Percentiles rank a stretch among this genome's conserved stretches.
Conservation (phyloP, 768 basidiomycete species). For the Paxillus ammoniavirescens region DNA sequence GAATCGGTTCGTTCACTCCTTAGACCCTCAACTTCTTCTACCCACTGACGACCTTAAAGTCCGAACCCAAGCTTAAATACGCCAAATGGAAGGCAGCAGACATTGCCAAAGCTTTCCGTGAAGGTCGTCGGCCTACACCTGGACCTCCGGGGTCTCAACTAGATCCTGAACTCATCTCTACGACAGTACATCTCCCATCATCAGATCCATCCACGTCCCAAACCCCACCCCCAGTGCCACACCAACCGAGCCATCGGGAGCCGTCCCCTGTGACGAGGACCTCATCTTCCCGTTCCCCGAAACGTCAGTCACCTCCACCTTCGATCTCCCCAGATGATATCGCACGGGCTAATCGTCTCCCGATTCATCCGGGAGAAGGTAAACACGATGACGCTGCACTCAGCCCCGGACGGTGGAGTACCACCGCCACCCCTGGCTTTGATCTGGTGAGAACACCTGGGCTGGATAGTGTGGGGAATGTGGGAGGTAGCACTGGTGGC, state of each 20-base stretch:
- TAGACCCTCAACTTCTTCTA: background rate
- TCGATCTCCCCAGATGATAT: constrained; percentile 29
- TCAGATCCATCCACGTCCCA: constrained; percentile 14
- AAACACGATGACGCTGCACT: constrained; percentile 32
- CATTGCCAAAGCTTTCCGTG: constrained; percentile 92
- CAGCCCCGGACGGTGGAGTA: constrained; percentile 70
- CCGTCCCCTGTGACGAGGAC: constrained; percentile 18
- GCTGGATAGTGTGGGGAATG: constrained; percentile 16
- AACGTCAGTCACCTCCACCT: constrained; percentile 33
- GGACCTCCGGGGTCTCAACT: constrained; percentile 62
- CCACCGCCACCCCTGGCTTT: constrained; percentile 70
- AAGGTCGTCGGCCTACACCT: constrained; percentile 79
- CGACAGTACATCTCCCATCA: constrained; percentile 2
- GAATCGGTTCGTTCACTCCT: constrained; percentile 48
- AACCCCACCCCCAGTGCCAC: constrained; percentile 17
- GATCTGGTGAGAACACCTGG: constrained; percentile 21
- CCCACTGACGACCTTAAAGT: constrained; percentile 40
- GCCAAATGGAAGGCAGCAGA: constrained; percentile 98
- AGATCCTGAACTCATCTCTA: constrained; percentile 19
- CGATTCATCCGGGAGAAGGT: constrained; percentile 19
- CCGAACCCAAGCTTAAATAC: constrained; percentile 87
- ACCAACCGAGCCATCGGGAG: constrained; percentile 24
- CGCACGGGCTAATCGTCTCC: constrained; percentile 28
- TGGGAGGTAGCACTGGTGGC: constrained; percentile 17
- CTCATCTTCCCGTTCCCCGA: constrained; percentile 25